phyloP scores from a whole-genome alignment of 106 monocot genomes.

The Triglochin maritima region DNA sequence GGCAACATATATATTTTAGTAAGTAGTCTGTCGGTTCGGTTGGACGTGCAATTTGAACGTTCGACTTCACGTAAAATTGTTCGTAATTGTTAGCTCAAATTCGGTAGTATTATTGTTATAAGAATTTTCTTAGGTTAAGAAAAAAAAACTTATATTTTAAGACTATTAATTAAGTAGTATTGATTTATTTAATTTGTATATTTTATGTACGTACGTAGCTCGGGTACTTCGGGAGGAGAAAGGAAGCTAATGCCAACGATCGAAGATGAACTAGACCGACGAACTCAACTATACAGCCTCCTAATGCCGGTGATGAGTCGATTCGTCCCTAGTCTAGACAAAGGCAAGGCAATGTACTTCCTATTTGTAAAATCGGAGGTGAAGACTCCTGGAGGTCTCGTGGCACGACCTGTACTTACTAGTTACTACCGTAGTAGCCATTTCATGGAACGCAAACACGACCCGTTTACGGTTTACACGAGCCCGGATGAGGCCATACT shows the following conservation, averaged over 20 bases:
- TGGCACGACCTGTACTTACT: slow-evolving; percentile 76
- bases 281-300: slow-evolving; percentile 68
- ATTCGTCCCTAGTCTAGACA: slow-evolving; percentile 55
- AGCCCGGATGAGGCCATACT: slow-evolving; percentile 78
- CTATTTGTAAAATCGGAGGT: slow-evolving; percentile 72
- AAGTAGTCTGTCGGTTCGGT: not conserved
- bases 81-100: too few relatives aligned
- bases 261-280: slow-evolving; percentile 63
- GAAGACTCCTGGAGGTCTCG: slow-evolving; percentile 57
- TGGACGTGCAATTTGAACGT: too few relatives aligned
- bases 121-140: too few relatives aligned
- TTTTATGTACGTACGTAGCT: slow-evolving; percentile 13
- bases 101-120: too few relatives aligned
- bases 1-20: not conserved
- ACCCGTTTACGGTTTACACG: slow-evolving; percentile 61
- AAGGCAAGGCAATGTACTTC: slow-evolving; percentile 83
- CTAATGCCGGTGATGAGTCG: slow-evolving; percentile 68
- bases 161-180: too few relatives aligned
- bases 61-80: too few relatives aligned
- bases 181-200: too few relatives aligned
- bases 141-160: too few relatives aligned
- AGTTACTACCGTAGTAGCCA: slow-evolving; percentile 87
- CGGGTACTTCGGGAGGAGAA: slow-evolving; percentile 84
- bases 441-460: slow-evolving; percentile 43
- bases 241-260: slow-evolving; percentile 90